These are phyloP conservation scores for Fonsecaea erecta DNA, from an alignment of 2,329 filamentous ascomycete genomes.

Conservation along the genomic window DNA sequence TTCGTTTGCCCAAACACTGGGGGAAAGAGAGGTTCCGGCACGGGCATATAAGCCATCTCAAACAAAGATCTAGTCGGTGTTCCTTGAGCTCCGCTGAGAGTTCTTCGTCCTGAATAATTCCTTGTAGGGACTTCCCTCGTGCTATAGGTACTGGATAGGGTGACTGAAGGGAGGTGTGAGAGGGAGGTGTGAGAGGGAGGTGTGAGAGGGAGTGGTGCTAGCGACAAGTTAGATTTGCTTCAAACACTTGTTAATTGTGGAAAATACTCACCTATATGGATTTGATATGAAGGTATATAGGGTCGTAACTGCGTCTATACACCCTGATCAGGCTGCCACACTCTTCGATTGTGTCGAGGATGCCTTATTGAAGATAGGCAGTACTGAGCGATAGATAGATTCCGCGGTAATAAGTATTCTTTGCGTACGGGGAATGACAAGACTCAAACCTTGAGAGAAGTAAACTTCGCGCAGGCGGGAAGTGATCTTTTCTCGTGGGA, in stretches of 20 bases:
- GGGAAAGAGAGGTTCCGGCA: constrained; percentile 35
- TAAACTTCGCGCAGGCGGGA: no score
- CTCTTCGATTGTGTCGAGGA: constrained; percentile 42
- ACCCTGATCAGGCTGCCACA: constrained; percentile 47
- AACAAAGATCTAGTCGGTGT: constrained; percentile 40
- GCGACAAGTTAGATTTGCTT: constrained; percentile 35
- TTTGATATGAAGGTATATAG: constrained; percentile 66
- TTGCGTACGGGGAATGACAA: no score
- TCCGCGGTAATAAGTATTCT: no score
- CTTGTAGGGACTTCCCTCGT: constrained; percentile 52
- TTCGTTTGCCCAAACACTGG: constrained; percentile 20
- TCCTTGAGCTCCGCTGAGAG: constrained; percentile 44
- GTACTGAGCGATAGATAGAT: no score
- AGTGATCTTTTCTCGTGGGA: no score
- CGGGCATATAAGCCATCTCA: constrained; percentile 61
- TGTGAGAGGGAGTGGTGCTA: constrained; percentile 69
- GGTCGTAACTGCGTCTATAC: constrained; percentile 54
- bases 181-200: constrained; percentile 58
- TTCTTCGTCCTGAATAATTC: constrained; percentile 60
- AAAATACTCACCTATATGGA: constrained; percentile 59
- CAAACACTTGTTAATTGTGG: neutral
- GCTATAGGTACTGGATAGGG: constrained; percentile 49
- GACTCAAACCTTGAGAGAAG: no score
- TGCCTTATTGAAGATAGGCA: no score
- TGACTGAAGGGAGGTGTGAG: constrained; percentile 47